Percentiles rank a stretch among this genome's conserved stretches.
Evolutionary conservation across 345 rosid genomes (phyloP).

Genomic region (Firmiana major): DNA sequence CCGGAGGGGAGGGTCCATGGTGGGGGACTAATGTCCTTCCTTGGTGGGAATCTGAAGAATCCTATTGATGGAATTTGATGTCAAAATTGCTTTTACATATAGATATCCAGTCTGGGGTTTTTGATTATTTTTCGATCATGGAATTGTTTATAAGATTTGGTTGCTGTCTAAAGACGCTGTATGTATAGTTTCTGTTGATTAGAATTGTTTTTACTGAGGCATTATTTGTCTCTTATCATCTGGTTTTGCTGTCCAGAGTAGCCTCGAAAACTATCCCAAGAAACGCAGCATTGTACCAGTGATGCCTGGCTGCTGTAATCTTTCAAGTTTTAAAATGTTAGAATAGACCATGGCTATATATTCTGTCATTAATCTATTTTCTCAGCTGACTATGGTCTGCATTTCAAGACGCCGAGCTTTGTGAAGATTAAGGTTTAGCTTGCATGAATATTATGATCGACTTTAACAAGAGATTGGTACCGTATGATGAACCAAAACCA

Average conservation of each 20-base stretch:
- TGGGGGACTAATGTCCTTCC: constrained; percentile 84
- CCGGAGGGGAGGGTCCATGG: constrained; percentile 99
- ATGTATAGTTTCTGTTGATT: constrained; percentile 8
- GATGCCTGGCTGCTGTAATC: background rate
- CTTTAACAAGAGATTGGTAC: too few species aligned
- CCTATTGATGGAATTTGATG: constrained; percentile 51
- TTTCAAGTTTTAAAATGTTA: background rate
- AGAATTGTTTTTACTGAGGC: background rate
- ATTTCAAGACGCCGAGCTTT: background rate
- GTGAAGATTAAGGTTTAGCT: too few species aligned
- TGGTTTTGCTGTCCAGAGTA: background rate
- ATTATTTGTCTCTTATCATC: background rate
- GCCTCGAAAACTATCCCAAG: background rate
- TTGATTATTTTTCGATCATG: background rate
- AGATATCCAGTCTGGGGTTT: constrained; percentile 3
- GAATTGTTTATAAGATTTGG: constrained; percentile 31
- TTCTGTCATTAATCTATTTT: background rate
- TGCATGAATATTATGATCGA: too few species aligned
- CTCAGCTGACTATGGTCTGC: background rate
- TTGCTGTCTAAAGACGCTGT: background rate
- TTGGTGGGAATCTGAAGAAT: constrained; percentile 62
- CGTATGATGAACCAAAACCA: too few species aligned
- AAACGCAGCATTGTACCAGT: background rate
- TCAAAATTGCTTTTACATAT: background rate
- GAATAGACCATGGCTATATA: background rate